Conservation (phyloP, 2,329 filamentous ascomycete species). For the Tolypocladium endophyticum region DNA sequence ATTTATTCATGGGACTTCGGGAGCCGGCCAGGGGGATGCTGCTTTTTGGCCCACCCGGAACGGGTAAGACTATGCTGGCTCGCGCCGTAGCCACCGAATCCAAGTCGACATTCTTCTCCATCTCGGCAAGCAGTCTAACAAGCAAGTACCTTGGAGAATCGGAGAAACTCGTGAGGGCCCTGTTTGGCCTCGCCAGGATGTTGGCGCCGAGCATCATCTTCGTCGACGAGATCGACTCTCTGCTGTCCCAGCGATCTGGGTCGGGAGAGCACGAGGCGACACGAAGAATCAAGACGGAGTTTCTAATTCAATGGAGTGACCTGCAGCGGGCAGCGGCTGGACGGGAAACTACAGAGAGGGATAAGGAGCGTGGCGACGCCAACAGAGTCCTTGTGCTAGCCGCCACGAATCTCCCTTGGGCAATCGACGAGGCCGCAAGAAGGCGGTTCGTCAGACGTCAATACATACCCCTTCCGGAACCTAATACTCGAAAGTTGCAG, state of each 20-base stretch:
- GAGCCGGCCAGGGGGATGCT: conserved; percentile 94
- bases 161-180: conserved; percentile 86
- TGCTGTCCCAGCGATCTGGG: conserved; percentile 74
- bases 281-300: conserved; percentile 91
- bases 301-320: conserved; percentile 95
- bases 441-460: conserved; percentile 85
- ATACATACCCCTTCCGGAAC: conserved; percentile 90
- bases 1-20: conserved; percentile 89
- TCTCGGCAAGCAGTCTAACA: conserved; percentile 86
- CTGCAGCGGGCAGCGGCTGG: conserved; percentile 86
- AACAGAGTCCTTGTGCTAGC: conserved; percentile 86
- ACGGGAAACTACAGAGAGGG: conserved; percentile 55
- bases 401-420: conserved; percentile 94
- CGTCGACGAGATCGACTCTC: conserved; percentile 93
- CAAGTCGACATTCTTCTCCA: conserved; percentile 91
- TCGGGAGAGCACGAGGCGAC: conserved; percentile 88
- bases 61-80: conserved; percentile 96
- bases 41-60: conserved; percentile 93
- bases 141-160: conserved; percentile 95
- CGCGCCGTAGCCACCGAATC: conserved; percentile 88
- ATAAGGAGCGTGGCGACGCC: conserved; percentile 66
- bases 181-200: conserved; percentile 81
- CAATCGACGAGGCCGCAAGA: conserved; percentile 90
- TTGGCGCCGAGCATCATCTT: conserved; percentile 95
- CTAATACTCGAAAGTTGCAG: conserved; percentile 68